Evolutionary conservation across 140 eudicot genomes (phyloP), one percentile per base, ranked within the genome.

Genomic region (Oenanthe javanica): DNA sequence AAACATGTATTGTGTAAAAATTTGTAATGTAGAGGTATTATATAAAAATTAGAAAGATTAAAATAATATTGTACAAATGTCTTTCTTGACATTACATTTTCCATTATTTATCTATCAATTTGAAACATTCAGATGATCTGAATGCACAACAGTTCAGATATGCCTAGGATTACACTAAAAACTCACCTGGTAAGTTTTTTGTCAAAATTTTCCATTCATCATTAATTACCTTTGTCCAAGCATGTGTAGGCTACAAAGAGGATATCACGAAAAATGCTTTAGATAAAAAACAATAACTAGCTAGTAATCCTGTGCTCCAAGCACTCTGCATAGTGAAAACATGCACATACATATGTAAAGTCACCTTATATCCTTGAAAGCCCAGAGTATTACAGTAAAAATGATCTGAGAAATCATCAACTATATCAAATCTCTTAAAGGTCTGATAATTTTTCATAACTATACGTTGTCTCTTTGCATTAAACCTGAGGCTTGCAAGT

Each of bases 131-230:
- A 51, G 18, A 3, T 51, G 18, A 51, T 51, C 13, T 48, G 52
- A 3, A 48, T 48, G 52, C 13, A 48, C 15, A 19, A 4, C 64
- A 57, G 64, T 57, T 57, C 9, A 57, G 64, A 57, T 23, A 27
- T 10, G 21, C 42, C 9, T 12, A 4, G 36, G n/a, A n/a, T n/a
- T n/a, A n/a, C n/a, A n/a, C 16, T 31, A 61, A 43, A 4, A 76
- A 83, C 88, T 83, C 59, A 84, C 91, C 96, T 10, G 97, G 90
- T 21, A 91, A 87, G 83, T 84, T 83, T 83, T 84, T 84, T 87
- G 87, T 88, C 66, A 91, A 84, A 31, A 89, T 87, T 81, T 78
- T 91, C 96, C 96, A 89, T 81, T 91, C 91, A 38, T 87, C 87
- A 57, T 87, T 87, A 81, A 91, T 75, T 75, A 66, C 89, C 85